Base-by-base conservation (phyloP, 1,139 yeast species). In the Scheffersomyces parashehatae region DNA sequence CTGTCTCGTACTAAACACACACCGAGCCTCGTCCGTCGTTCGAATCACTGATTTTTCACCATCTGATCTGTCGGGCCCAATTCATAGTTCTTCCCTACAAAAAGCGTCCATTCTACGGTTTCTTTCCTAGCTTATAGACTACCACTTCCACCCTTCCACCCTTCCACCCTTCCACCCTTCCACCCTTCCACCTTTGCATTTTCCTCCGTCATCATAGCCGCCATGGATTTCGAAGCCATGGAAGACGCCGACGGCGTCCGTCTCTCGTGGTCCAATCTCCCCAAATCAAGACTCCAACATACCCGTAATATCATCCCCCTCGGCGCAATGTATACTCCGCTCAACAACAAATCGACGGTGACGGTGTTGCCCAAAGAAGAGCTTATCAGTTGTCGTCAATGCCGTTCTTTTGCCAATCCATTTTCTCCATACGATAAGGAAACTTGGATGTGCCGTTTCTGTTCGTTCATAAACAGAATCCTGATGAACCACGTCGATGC, bases 181-280 rank as follows among this genome's bases (percentile, higher is more conserved):
- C 6, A 16, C 20, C 20, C 20, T 16, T 13, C 14, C 20, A 16
- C 6, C 5, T 3, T 16, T 20, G 26, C 26, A 20, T 20, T 20
- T 20, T 20, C 26, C 26, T 20, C 26, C 26, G 26, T 20, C 26
- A 20, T 20, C 9, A 20, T 16, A 24, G n/a, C 24, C 20, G 34
- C 24, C 11, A 53, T 53, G 88, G 86, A 84, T 62, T 89, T 90
- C 65, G 98, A 91, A 65, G 79, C 81, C 37, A 79, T 81, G 56
- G 99, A 93, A 67, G 98, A 93, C 62, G 66, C 69, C 46, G 95
- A 91, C 61, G 99, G 98, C 44, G 83, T 90, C 39, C 82, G 98
- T 54, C 81, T 88, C 64, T 80, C 97, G 20, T 93, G 98, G 97
- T 91, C 88, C 64, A 80, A 82, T 39, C 75, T 93, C 43, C 90